These are phyloP conservation scores for Trichosporon coremiiforme DNA, from an alignment of 1,284 basidiomycete species.

Conservation along the genomic window DNA sequence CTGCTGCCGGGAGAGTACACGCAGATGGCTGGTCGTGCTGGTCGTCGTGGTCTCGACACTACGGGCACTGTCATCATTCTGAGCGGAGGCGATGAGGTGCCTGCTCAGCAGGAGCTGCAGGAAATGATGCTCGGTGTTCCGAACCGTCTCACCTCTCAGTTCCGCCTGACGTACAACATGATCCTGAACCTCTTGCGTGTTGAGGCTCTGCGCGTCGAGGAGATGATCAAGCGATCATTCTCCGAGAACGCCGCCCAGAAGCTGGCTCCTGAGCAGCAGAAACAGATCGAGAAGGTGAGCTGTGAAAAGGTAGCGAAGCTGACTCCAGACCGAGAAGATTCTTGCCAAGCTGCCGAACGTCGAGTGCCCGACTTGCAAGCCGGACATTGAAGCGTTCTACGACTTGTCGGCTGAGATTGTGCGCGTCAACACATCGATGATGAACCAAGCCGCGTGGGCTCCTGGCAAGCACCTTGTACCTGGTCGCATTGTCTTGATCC, in stretches of 20 bases:
- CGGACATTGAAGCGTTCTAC: conserved; percentile 76
- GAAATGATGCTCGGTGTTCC: conserved; percentile 96
- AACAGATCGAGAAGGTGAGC: conserved; percentile 76
- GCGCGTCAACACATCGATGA: conserved; percentile 66
- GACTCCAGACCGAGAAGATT: conserved; percentile 69
- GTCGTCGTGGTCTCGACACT: conserved; percentile 88
- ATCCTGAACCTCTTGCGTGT: conserved; percentile 95
- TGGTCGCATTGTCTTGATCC: conserved; percentile 81
- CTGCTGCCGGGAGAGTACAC: conserved; percentile 91
- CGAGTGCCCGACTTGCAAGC: conserved; percentile 67
- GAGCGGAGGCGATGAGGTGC: conserved; percentile 74
- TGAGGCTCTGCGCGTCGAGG: conserved; percentile 93
- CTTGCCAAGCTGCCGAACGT: conserved; percentile 70
- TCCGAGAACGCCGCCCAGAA: conserved; percentile 96
- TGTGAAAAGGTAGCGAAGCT: too few relatives aligned
- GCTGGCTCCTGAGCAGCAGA: conserved; percentile 89
- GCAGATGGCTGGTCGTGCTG: conserved; percentile 98
- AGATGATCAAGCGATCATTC: conserved; percentile 99
- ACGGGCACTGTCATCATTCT: conserved; percentile 96
- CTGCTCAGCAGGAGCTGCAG: conserved; percentile 73
- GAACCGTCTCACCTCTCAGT: conserved; percentile 92
- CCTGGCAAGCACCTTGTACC: conserved; percentile 67
- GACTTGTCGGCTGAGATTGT: conserved; percentile 71
- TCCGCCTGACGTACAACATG: conserved; percentile 99
- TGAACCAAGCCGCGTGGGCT: conserved; percentile 67